Percentiles rank a stretch among this genome's conserved stretches.
These are phyloP conservation scores for Volvox carteri DNA, from an alignment of 163 green algal genomes.

Conservation along the genomic window DNA sequence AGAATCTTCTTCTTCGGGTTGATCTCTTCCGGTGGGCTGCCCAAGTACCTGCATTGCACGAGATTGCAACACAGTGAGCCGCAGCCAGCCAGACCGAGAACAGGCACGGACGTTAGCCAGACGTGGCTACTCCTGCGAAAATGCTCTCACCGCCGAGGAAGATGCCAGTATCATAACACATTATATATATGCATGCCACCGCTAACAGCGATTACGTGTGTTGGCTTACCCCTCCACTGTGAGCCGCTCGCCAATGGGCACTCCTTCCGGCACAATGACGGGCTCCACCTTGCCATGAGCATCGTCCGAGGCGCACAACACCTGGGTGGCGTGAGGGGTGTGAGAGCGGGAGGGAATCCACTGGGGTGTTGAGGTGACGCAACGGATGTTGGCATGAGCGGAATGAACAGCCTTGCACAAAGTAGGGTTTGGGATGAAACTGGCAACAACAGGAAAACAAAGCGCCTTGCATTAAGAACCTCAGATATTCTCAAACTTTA, in stretches of 20 bases:
- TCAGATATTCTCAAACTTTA: constrained; percentile 67
- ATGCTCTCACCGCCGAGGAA: too few relatives aligned
- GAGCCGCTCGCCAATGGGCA: constrained; percentile 84
- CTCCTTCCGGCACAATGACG: constrained; percentile 85
- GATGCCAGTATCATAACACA: too few relatives aligned
- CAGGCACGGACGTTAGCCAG: too few relatives aligned
- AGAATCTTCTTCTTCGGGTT: constrained; percentile 98
- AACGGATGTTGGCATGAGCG: too few relatives aligned
- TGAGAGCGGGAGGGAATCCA: too few relatives aligned
- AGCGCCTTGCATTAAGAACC: not conserved
- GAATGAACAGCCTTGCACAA: too few relatives aligned
- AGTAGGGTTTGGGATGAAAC: too few relatives aligned
- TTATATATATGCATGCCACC: too few relatives aligned
- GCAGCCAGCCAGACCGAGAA: not conserved
- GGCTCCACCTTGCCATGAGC: constrained; percentile 85
- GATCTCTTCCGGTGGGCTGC: constrained; percentile 83
- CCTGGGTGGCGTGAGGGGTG: constrained; percentile 59
- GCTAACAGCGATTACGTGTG: too few relatives aligned
- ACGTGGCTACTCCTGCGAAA: too few relatives aligned
- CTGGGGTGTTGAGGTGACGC: too few relatives aligned
- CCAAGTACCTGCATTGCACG: not conserved
- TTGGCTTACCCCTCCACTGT: constrained; percentile 83
- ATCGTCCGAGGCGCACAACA: constrained; percentile 92
- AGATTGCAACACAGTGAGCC: too few relatives aligned
- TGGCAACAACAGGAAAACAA: not conserved